Evolutionary conservation across 1,284 basidiomycete genomes (phyloP).

Genomic region (Amylostereum areolatum): DNA sequence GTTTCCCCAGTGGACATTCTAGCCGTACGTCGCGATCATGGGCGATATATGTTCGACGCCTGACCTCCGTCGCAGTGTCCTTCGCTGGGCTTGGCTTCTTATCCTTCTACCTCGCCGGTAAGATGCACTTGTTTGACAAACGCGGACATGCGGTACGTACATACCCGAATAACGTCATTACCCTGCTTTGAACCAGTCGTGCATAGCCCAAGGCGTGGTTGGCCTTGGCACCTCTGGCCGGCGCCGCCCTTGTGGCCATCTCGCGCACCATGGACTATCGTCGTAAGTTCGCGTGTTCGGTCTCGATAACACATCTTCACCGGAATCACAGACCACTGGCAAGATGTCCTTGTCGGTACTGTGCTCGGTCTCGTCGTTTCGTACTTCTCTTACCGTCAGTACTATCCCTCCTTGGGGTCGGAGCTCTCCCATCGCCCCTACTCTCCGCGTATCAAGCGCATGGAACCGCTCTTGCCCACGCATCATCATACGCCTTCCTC

Average conservation of each 20-base stretch:
- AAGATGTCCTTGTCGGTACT: conserved; percentile 81
- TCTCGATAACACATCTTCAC: background rate
- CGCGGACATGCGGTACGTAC: conserved; percentile 68
- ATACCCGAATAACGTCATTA: background rate
- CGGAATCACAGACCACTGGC: conserved; percentile 70
- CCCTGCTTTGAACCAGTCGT: background rate
- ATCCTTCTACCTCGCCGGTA: conserved; percentile 84
- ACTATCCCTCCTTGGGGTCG: conserved; percentile 62
- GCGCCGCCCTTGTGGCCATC: conserved; percentile 82
- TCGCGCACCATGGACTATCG: conserved; percentile 89
- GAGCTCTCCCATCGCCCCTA: conserved; percentile 67
- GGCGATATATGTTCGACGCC: no score
- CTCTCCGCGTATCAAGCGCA: conserved; percentile 59
- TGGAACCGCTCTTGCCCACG: conserved; percentile 34
- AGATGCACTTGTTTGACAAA: conserved; percentile 85
- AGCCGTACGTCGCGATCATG: conserved; percentile 71
- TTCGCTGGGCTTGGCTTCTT: conserved; percentile 93
- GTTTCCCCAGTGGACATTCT: conserved; percentile 92
- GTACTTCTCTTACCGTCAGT: conserved; percentile 79
- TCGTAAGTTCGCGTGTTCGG: conserved; percentile 42
- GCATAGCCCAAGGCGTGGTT: conserved; percentile 80
- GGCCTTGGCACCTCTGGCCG: conserved; percentile 69
- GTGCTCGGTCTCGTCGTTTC: conserved; percentile 69
- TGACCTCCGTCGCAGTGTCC: conserved; percentile 61
- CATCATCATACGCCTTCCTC: conserved; percentile 15